Base-by-base conservation (phyloP, 176 grass and related monocot genomes). In the Cenchrus fungigraminus region DNA sequence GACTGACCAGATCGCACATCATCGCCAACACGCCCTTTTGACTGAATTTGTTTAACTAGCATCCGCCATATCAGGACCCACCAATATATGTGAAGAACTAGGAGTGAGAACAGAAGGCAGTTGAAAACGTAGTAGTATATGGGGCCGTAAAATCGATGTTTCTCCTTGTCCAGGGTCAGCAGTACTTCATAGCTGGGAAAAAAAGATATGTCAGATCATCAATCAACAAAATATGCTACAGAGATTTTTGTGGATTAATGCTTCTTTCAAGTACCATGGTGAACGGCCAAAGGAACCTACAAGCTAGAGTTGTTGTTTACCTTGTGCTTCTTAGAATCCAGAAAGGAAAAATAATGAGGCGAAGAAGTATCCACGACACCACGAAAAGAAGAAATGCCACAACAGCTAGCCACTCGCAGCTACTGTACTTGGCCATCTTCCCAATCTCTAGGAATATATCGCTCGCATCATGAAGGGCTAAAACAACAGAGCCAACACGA, bases 101-200 rank as follows among this genome's bases (percentile, higher is more conserved):
- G 88, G 76, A 97, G 85, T 42, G 90, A 91, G 78, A 97, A 97
- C 64, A 97, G 71, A 58, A 95, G 95, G 68, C 88, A 93, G 79
- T 95, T 95, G 92, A 97, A 97, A 54, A 97, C 78, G 88, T 97
- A 97, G 55, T 94, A 97, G 74, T 97, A 95, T 86, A 97, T 91
- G 20, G 95, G 91, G 34, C 92, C 91, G 0, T 94, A 88, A 86
- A 91, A 86, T 84, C 32, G 69, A 72, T 97, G 91, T 63, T 93
- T 88, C 52, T 86, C 88, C 75, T 91, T 95, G 79, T 91, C 82
- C 71, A 97, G 82, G 72, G 87, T 87, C 71, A 95, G 70, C 37
- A 94, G 11, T 63, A 97, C 92, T 83, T 97, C 92, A 84, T 95
- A 93, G 62, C 95, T 97, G 92, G 50, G 14, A 52, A 79, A 85